Evolutionary conservation across 2,329 filamentous ascomycete species (phyloP).

Genomic region (Neonectria faginata): DNA sequence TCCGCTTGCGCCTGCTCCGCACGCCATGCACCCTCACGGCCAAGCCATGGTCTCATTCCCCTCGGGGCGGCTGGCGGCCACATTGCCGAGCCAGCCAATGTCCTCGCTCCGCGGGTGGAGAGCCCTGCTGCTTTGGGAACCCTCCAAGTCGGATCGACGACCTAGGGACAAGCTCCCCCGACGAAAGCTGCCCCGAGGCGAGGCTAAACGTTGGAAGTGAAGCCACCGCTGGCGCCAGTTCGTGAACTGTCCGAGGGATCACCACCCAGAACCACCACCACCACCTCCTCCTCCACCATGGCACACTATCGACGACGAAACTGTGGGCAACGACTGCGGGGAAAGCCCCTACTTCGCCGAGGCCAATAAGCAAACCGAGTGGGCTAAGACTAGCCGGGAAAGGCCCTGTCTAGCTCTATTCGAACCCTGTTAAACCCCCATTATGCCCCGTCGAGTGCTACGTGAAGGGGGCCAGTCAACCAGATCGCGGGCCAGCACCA

Average conservation of each 20-base stretch:
- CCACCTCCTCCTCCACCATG: not conserved
- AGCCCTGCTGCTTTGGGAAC: constrained; percentile 15
- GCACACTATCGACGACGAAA: not conserved
- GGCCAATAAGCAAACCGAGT: constrained; percentile 10
- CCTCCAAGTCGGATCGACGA: constrained; percentile 26
- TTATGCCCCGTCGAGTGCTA: constrained; percentile 3
- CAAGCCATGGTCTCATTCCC: constrained; percentile 27
- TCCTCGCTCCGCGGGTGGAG: constrained; percentile 12
- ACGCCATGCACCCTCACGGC: constrained; percentile 10
- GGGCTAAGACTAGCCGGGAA: not conserved
- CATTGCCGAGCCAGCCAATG: constrained; percentile 29
- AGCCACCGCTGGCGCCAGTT: not conserved
- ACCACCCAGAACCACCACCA: not conserved
- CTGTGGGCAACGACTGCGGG: constrained; percentile 16
- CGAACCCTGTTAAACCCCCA: constrained; percentile 2
- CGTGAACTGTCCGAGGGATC: not conserved
- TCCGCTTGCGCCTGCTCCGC: constrained; percentile 11
- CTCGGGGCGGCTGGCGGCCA: constrained; percentile 11
- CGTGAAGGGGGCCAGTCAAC: constrained; percentile 36
- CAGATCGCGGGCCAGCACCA: constrained; percentile 21
- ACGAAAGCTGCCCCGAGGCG: not conserved
- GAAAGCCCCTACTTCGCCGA: constrained; percentile 22
- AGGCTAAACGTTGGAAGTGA: not conserved
- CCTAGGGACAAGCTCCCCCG: constrained; percentile 25
- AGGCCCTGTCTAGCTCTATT: not conserved